Conservation (phyloP, 1,139 yeast species). For the Geotrichum klebahnii region DNA sequence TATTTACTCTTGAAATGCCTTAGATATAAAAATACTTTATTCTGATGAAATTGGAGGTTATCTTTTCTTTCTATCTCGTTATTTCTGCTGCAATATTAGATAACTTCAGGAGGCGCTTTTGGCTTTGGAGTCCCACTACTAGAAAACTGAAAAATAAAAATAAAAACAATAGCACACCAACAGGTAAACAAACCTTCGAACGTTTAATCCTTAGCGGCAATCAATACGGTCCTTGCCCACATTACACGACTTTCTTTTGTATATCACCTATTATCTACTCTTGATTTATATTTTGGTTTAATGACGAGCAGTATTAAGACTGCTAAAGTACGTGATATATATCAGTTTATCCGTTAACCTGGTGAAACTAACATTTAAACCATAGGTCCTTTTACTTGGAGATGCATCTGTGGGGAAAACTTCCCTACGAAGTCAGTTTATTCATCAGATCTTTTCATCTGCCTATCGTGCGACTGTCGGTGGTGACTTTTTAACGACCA, state of each 20-base stretch:
- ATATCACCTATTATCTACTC: background rate
- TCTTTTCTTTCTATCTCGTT: too few species aligned
- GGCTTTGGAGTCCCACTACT: too few species aligned
- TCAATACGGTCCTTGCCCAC: background rate
- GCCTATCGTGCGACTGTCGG: slow-evolving; percentile 62
- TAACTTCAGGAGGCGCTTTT: too few species aligned
- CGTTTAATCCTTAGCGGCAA: background rate
- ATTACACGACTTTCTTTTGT: background rate
- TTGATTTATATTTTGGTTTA: background rate
- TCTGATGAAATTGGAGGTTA: too few species aligned
- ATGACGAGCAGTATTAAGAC: slow-evolving; percentile 14
- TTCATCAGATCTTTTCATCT: slow-evolving; percentile 55
- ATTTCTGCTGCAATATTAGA: background rate
- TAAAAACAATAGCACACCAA: background rate
- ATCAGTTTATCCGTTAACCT: slow-evolving; percentile 1
- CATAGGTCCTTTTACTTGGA: slow-evolving; percentile 52
- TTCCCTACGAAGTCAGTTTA: slow-evolving; percentile 55
- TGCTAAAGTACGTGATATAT: slow-evolving; percentile 17
- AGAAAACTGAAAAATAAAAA: background rate
- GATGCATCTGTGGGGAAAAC: slow-evolving; percentile 65
- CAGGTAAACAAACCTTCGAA: background rate
- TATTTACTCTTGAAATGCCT: too few species aligned
- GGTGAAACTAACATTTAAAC: background rate
- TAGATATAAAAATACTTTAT: too few species aligned
- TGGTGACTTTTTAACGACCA: slow-evolving; percentile 55